A percentile compares a stretch with the other conserved stretches of the same genome.
These are phyloP conservation scores for Vinca major DNA, from an alignment of 305 asterid genomes.

Conservation along the genomic window DNA sequence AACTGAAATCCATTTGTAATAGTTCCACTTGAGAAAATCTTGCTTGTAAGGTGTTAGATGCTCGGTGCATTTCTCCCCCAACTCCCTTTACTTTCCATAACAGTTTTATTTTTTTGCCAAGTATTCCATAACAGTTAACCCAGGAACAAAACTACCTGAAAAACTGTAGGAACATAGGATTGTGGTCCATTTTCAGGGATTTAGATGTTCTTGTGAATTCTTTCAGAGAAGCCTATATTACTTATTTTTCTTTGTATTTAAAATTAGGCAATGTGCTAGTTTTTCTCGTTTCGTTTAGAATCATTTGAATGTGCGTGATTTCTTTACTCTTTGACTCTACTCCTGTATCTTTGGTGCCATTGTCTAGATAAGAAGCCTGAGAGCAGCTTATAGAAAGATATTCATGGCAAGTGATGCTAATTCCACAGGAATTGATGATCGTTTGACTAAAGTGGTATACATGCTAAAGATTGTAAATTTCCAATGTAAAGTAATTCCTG, in stretches of 20 bases:
- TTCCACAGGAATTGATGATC: slow-evolving; percentile 51
- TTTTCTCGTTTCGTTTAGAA: background rate
- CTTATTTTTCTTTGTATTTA: background rate
- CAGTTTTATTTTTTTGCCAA: no score
- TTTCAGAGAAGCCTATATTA: background rate
- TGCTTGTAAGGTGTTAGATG: no score
- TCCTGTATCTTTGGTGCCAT: slow-evolving; percentile 15
- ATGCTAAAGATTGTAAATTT: slow-evolving; percentile 2
- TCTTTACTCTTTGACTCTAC: background rate
- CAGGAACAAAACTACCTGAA: no score
- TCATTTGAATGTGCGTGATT: no score
- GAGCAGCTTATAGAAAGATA: slow-evolving; percentile 73
- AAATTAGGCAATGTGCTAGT: background rate
- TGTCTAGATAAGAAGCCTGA: slow-evolving; percentile 61
- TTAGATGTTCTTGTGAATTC: background rate
- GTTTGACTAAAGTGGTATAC: slow-evolving; percentile 61
- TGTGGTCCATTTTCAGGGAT: background rate
- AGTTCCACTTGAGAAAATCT: no score
- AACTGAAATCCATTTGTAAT: no score
- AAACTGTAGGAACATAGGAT: background rate
- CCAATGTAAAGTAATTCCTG: slow-evolving; percentile 5
- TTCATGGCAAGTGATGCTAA: slow-evolving; percentile 48
- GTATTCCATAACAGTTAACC: no score
- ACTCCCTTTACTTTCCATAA: no score
- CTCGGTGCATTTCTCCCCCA: no score